Evolutionary conservation across 495 filamentous ascomycete species (phyloP), one percentile per base, ranked within the genome.

Genomic region (Lepidopterella palustris): DNA sequence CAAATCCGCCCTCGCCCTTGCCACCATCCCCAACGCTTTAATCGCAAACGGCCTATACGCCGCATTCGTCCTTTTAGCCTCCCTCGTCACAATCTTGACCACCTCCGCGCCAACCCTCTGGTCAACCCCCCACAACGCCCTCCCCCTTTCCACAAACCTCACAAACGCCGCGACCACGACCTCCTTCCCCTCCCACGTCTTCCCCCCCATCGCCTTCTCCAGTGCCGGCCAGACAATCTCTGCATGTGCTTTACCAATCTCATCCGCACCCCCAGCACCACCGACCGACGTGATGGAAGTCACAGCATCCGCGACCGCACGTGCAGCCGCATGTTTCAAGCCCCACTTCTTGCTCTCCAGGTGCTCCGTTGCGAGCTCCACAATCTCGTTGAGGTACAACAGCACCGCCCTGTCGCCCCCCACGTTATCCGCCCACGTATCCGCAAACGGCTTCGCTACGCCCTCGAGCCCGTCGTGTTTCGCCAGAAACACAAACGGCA

Each of bases 181-280:
- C 71, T 97, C 93, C 73, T 98, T 98, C 8, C 90, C 90, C 9
- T 88, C 84, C 82, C 95, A 98, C 4, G 90, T 95, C 74, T 95
- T 97, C 21, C 95, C 86, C 15, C 80, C 78, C 53, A 96, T 68
- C 1, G 90, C 84, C 66, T 85, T 87, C 45, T 96, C 88, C 23
- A 95, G 76, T 0, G 84, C 81, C 0, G 89, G 89, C 90, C 90
- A 98, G 20, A 96, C 66, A 10, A 78, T 74, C 65, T 80, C 76
- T 28, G 87, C 77, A 45, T 86, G 83, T 1, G 73, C 64, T 11
- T 69, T 68, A 57, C 71, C 74, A 18, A 90, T 78, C 55, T 85
- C 81, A 11, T 62, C 60, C 4, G 11, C 57, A 0, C 53, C 62
- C 47, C 20, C 20, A 6, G 47, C 47, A 3, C 13, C 39, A 6